Evolutionary conservation across 2,329 filamentous ascomycete genomes (phyloP), one percentile per base, ranked within the genome.

Genomic region (Apiospora phragmitis): DNA sequence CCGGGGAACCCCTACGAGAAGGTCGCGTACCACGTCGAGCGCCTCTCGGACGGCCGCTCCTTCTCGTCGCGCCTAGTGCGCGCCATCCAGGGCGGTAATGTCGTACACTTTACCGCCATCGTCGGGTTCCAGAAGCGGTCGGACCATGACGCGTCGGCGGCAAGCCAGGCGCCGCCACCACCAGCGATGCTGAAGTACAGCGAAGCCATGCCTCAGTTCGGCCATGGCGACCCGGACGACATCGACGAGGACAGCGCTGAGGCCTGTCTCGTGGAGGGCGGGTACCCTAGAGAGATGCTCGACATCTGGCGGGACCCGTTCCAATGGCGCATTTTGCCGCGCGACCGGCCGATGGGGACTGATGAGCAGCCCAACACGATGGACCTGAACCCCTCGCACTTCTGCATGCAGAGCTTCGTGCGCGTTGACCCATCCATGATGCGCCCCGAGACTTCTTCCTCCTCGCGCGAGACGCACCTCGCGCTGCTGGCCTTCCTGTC

Each of bases 11-110:
- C 68, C 29, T 14, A 43, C 6, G 21, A 16, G 18, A 38, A 65
- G 21, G 41, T 71, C 32, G 26, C 42, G 8, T 71, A 71, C 51
- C 65, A 62, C 24, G 68, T 71, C 32, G 70, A 71, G 65, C 68
- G 70, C 65, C 8, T 71, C n/a, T 42, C 49, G 21, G 70, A 71
- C 65, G 70, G 70, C 4, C 70, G 70, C 2, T 68, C 68, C 6
- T 66, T 71, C 26, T 51, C 67, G 12, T 67, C 70, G 35, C 70
- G 70, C 2, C 26, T 71, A 4, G 70, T 71, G 32, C 68, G 68
- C 49, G 70, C 70, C 41, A 29, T 35, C 29, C 70, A 71, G 55
- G 49, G 42, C 21, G 45, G 24, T 16, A 38, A 62, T 9, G 42
- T 68, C 29, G 32, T 49, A 51, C 43, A 70, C 12, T 71, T 55